Percentiles rank a stretch among this genome's conserved stretches.
Conservation (phyloP, 192 early-diverging fungal genomes). For the Podila verticillata region DNA sequence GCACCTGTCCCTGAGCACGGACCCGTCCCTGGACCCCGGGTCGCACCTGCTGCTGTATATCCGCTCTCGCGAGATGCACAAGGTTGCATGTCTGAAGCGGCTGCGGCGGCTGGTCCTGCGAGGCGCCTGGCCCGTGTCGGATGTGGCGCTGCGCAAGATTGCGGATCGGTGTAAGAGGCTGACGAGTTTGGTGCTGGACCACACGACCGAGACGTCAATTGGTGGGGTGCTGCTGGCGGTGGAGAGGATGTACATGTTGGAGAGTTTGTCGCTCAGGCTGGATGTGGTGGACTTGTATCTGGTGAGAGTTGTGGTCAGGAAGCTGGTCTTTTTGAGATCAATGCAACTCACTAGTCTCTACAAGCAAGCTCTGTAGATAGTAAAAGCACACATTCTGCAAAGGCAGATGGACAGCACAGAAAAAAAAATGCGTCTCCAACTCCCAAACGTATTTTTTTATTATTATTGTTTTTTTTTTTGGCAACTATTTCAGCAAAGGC, state of each 20-base stretch:
- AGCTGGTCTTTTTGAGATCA: not conserved
- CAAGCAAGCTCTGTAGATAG: too few relatives aligned
- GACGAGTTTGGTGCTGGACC: slow-evolving; percentile 19
- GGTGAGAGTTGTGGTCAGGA: slow-evolving; percentile 21
- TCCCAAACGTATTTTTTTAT: too few relatives aligned
- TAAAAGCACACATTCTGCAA: too few relatives aligned
- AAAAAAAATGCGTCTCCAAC: too few relatives aligned
- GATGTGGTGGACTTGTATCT: slow-evolving; percentile 26
- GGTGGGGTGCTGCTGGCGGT: slow-evolving; percentile 32
- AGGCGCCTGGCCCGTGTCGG: slow-evolving; percentile 25
- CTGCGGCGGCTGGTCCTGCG: slow-evolving; percentile 4
- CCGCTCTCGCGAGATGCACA: slow-evolving; percentile 22
- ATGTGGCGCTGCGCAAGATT: slow-evolving; percentile 17
- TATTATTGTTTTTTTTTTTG: too few relatives aligned
- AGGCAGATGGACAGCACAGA: too few relatives aligned
- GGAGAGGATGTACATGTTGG: slow-evolving; percentile 26
- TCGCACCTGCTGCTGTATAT: slow-evolving; percentile 10
- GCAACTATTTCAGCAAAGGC: too few relatives aligned
- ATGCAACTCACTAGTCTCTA: slow-evolving; percentile 16
- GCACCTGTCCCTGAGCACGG: slow-evolving; percentile 15
- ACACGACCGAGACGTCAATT: slow-evolving; percentile 19
- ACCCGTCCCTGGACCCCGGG: slow-evolving; percentile 13
- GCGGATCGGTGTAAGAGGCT: slow-evolving; percentile 23
- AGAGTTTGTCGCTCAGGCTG: slow-evolving; percentile 15
- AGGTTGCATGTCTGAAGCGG: slow-evolving; percentile 3